Base-by-base conservation (phyloP, 331 rosid species). In the Malus hybrid region DNA sequence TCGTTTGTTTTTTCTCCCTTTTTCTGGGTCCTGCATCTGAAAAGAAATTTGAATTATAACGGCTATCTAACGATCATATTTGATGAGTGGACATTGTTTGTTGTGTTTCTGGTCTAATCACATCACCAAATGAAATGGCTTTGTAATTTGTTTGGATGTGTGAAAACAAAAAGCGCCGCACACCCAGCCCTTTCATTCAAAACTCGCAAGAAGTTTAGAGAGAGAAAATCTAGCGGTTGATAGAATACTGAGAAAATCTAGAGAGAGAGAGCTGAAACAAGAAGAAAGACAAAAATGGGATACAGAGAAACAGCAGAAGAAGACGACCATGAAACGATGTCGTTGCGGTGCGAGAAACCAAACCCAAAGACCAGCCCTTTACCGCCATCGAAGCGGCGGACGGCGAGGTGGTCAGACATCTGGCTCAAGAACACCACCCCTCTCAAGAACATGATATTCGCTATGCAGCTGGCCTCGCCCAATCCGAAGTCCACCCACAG, bases 401-500 rank as follows among this genome's bases (percentile, higher is more conserved):
- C 78, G 1, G 34, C 85, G 13, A 76, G 83, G 32, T 93, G 97
- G 98, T 88, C 98, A 0, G 91, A 90, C 67, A 16, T 88, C 68
- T 87, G 93, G 93, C 73, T 87, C 32, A 90, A 88, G 75, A 84
- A 81, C 80, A 68, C 86, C 22, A 77, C 85, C 32, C 78, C 90
- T 6, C 83, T 91, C 55, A 81, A 80, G 73, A 81, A 83, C 46
- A 84, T 90, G 61, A 78, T 91, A 44, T 79, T 78, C 44, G 88
- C 96, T 4, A 86, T 93, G 97, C 86, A 90, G 9, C 88, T 92
- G n/a, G 88, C 90, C 14, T 78, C 90, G 46, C 80, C 85, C 46
- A 84, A 69, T 24, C 62, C 71, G 34, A 83, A 77, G 15, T 34
- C 69, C 50, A 2, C n/a, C 48, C 67, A 67, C 59, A 78, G 74